These are phyloP conservation scores for Danielia reshetovae DNA, from an alignment of 805 yeast species.

Conservation along the genomic window DNA sequence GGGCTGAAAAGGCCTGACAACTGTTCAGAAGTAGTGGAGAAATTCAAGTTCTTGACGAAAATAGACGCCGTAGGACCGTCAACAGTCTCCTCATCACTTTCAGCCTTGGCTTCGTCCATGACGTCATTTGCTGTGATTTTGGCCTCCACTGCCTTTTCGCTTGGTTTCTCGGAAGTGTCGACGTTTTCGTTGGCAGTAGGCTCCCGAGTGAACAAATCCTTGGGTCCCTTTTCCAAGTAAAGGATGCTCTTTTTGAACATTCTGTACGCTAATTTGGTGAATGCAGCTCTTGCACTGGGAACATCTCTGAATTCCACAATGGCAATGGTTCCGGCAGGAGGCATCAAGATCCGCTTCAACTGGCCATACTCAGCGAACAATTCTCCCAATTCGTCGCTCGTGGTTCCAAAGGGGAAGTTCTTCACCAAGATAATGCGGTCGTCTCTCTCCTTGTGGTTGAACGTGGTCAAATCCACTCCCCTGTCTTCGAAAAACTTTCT, in stretches of 20 bases:
- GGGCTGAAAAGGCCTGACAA: slow-evolving; percentile 61
- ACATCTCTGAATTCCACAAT: slow-evolving; percentile 83
- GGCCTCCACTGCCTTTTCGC: slow-evolving; percentile 38
- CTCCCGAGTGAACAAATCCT: slow-evolving; percentile 64
- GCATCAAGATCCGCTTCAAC: slow-evolving; percentile 78
- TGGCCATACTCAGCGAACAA: slow-evolving; percentile 79
- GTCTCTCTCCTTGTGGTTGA: slow-evolving; percentile 64
- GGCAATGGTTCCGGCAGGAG: slow-evolving; percentile 95
- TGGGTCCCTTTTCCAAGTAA: slow-evolving; percentile 93
- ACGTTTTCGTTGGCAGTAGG: slow-evolving; percentile 37
- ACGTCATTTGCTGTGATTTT: slow-evolving; percentile 44
- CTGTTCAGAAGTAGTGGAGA: slow-evolving; percentile 61
- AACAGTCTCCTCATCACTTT: slow-evolving; percentile 35
- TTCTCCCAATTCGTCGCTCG: slow-evolving; percentile 74
- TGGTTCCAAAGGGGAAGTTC: slow-evolving; percentile 88
- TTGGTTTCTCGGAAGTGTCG: slow-evolving; percentile 12
- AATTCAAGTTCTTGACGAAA: slow-evolving; percentile 89
- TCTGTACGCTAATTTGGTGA: slow-evolving; percentile 80
- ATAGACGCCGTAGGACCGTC: slow-evolving; percentile 82
- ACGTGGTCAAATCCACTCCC: slow-evolving; percentile 79
- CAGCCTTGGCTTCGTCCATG: slow-evolving; percentile 19
- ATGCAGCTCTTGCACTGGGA: slow-evolving; percentile 85
- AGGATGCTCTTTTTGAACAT: slow-evolving; percentile 83
- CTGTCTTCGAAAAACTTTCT: slow-evolving; percentile 79
- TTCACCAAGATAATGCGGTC: slow-evolving; percentile 80